Percentiles rank a stretch among this genome's conserved stretches.
These are phyloP conservation scores for Cyberlindnera nakhonratchasimensis DNA, from an alignment of 805 yeast species.

Conservation along the genomic window DNA sequence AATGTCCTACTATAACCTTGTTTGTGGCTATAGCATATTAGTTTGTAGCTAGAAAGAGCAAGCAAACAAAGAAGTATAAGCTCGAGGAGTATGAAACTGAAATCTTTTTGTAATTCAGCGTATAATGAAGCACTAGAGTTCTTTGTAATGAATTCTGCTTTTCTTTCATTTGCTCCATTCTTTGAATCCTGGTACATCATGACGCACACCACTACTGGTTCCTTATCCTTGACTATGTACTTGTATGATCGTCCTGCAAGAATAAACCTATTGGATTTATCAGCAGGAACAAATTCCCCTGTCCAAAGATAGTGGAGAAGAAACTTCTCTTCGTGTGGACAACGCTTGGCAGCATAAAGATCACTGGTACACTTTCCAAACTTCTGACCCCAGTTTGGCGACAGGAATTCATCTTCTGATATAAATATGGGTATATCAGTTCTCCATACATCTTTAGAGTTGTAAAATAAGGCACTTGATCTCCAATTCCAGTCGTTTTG, in stretches of 20 bases:
- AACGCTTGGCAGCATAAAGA: slow-evolving; percentile 1
- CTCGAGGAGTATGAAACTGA: not conserved
- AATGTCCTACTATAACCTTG: not conserved
- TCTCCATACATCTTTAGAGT: not conserved
- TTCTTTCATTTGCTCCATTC: slow-evolving; percentile 3
- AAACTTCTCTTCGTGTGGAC: not conserved
- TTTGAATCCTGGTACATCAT: slow-evolving; percentile 2
- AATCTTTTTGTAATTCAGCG: not conserved
- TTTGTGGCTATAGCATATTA: not conserved
- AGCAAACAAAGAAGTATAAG: not conserved
- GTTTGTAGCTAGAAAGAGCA: not conserved
- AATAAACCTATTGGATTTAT: slow-evolving; percentile 1
- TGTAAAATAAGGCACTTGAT: slow-evolving; percentile 4
- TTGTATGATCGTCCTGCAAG: not conserved
- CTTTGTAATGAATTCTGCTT: not conserved
- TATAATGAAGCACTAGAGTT: not conserved
- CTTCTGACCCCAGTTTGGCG: slow-evolving; percentile 3
- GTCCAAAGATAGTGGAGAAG: not conserved
- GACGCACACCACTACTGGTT: not conserved
- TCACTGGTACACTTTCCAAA: slow-evolving; percentile 9
- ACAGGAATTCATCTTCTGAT: not conserved
- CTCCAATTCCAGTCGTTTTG: slow-evolving; percentile 9
- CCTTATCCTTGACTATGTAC: not conserved
- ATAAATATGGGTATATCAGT: slow-evolving; percentile 8
- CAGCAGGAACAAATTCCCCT: not conserved